Evolutionary conservation across 2,329 filamentous ascomycete species (phyloP).

Genomic region (Xylaria sp.): DNA sequence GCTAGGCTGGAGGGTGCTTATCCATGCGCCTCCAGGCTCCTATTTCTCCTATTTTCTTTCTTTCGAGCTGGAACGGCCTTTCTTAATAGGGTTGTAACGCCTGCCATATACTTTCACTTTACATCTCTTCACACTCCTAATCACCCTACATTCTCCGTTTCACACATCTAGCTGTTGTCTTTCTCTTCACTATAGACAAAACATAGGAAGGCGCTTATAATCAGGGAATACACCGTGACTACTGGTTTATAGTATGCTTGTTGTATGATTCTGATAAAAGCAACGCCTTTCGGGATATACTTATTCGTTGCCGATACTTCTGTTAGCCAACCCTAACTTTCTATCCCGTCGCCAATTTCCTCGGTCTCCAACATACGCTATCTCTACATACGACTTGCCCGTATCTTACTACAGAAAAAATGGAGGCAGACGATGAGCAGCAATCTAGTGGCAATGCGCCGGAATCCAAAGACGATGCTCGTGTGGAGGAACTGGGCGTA

Average conservation of each 20-base stretch:
- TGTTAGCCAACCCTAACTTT: neutral
- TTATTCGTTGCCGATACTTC: neutral
- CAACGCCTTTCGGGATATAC: neutral
- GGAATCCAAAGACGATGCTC: constrained; percentile 3
- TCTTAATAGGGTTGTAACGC: neutral
- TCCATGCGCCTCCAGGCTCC: neutral
- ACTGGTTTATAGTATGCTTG: neutral
- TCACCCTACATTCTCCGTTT: neutral
- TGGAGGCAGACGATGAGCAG: constrained; percentile 17
- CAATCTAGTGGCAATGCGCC: neutral
- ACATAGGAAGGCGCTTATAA: neutral
- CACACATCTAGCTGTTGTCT: neutral
- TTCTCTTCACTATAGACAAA: neutral
- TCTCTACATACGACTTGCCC: neutral
- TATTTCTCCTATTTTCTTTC: neutral
- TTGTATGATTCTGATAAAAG: neutral
- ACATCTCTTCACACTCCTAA: neutral
- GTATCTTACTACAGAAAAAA: neutral
- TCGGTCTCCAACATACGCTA: neutral
- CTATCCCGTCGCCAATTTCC: neutral
- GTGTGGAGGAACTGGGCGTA: neutral
- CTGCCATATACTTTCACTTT: neutral
- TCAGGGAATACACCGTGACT: neutral
- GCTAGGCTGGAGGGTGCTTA: neutral
- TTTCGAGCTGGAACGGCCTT: neutral